A percentile compares a stretch with the other conserved stretches of the same genome.
phyloP scores from a whole-genome alignment of 2,329 filamentous ascomycete genomes.

The Sporothrix euskadiensis region DNA sequence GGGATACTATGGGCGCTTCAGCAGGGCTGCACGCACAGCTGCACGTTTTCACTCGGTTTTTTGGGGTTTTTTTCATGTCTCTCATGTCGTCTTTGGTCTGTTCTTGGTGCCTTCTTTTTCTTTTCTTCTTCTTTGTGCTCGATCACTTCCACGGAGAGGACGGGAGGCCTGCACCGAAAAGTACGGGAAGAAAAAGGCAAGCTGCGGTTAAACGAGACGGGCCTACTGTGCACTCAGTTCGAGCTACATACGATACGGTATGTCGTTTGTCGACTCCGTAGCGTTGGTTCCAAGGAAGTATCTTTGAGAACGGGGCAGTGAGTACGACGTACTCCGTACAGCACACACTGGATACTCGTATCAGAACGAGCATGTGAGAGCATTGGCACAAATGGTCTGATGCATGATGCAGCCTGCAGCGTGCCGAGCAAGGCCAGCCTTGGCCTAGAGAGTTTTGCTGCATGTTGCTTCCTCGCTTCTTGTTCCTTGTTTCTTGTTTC shows the following conservation, averaged over 20 bases:
- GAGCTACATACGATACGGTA: neutral
- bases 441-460: neutral
- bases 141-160: neutral
- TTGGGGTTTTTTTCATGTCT: neutral
- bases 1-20: conserved; percentile 2
- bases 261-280: neutral
- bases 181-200: neutral
- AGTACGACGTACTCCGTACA: neutral
- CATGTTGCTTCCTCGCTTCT: neutral
- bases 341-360: neutral
- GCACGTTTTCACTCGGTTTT: conserved; percentile 1
- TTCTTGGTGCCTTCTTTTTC: neutral
- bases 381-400: neutral
- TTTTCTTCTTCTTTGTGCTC: neutral
- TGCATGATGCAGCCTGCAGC: conserved; percentile 5
- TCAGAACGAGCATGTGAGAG: neutral
- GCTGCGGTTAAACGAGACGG: conserved; percentile 4
- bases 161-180: neutral
- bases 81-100: neutral
- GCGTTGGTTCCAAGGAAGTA: neutral
- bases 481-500: neutral
- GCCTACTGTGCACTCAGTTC: neutral
- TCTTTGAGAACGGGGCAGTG: neutral
- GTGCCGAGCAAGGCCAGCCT: neutral
- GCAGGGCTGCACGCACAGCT: neutral